Base-by-base conservation (phyloP, 192 early-diverging fungal species). In the Coemansia aciculifera region DNA sequence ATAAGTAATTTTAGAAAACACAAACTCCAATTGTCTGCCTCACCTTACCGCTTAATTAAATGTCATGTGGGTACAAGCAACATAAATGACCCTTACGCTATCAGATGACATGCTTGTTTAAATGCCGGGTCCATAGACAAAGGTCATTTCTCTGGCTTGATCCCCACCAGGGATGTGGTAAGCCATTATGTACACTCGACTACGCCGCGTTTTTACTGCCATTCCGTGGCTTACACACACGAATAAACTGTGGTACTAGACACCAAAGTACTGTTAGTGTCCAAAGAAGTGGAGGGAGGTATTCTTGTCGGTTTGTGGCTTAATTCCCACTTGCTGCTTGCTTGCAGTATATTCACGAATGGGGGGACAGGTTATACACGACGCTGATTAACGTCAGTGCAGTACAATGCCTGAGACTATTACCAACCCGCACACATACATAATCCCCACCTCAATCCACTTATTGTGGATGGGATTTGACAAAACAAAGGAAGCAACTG, bases 401-500 rank as follows among this genome's bases (percentile, higher is more conserved):
- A 21, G 19, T 15, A 31, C 11, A 56, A 56, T 32, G 52, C 2
- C 27, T 7, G 29, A 15, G 52, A 56, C 49, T 52, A 52, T 27
- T 52, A 52, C 29, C 29, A 52, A 29, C 23, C 21, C 24, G 19
- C 46, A 29, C 49, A 51, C 23, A 8, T 24, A 29, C 44, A 48
- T 48, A 48, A 48, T 52, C 49, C 49, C 49, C 49, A 56, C 52
- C 27, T 32, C 52, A 56, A 56, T 32, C 27, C 29, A 52, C 49
- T 15, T 17, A 31, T 56, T 56, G 52, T 17, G 29, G 29, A 24
- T 23, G 19, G 44, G 13, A 40, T 10, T 13, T 40, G 39, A 40
- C 39, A 3, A 34, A 40, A 56, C 52, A 56, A 15, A 31, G 29
- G 13, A 56, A 32, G 31, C 27, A 31, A 31, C 11, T 15, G 13